Base-by-base conservation (phyloP, 2,329 filamentous ascomycete species). In the Botryotinia globosa region DNA sequence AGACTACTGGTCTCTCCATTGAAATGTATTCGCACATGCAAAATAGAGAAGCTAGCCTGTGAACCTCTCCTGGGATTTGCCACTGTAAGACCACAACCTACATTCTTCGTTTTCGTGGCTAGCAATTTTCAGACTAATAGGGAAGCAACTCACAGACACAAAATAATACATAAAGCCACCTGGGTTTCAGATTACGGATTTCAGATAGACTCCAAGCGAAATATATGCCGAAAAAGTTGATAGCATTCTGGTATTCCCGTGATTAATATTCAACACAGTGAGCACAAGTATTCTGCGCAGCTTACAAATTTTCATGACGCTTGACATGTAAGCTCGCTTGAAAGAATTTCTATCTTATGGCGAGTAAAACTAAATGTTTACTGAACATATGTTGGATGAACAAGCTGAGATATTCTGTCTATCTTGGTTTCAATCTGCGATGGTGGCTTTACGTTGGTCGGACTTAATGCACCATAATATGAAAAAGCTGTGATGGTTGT, bases 81-180 rank as follows among this genome's bases (percentile, higher is more conserved):
- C 10, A 61, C 12, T 1, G 10, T 25, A 9, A 25, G 12, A 39
- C 12, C 22, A 39, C 12, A 12, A n/a, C 7, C 22, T 2, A 14
- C 5, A 61, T 22, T 16, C 58, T 61, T 61, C 2, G 14, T 18
- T 16, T 2, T 61, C 10, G 2, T 25, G 8, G 32, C 10, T 25
- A 1, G 1, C 1, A 54, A 29, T 14, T 7, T 29, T 0, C 14
- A 16, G 6, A 14, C 12, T 16, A 4, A 37, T 10, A 18, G n/a
- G 1, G n/a, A 29, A 9, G 6, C 6, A 12, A 9, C 22, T 16
- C 20, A 12, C 0, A n/a, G 10, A 42, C 4, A 9, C 2, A 29
- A 29, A 7, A 42, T 29, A 29, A 29, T 14, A 8, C 22, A 18
- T 62, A 10, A 20, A 62, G 7, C 16, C 59, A 29, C 6, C 16